Evolutionary conservation across 306 rosid genomes (phyloP).

Genomic region (cucumber (Cucumis sativus)): Cucumber_9930_V3 NC_026660.2:18121001-18121500

Average conservation of each 20-base stretch:
- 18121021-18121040: too few relatives aligned
- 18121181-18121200: neutral
- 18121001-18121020: too few relatives aligned
- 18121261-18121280: too few relatives aligned
- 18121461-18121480: neutral
- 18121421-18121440: neutral
- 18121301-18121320: too few relatives aligned
- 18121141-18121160: neutral
- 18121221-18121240: neutral
- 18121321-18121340: neutral
- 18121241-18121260: neutral
- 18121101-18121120: too few relatives aligned
- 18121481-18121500: neutral
- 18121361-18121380: neutral
- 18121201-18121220: neutral
- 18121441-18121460: neutral
- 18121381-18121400: neutral
- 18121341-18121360: neutral
- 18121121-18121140: too few relatives aligned
- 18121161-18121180: neutral
- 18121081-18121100: too few relatives aligned
- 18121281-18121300: neutral
- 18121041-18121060: too few relatives aligned
- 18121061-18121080: too few relatives aligned
- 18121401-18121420: neutral